Base-by-base conservation (phyloP, 192 early-diverging fungal genomes). In the Diversispora epigaea region DNA sequence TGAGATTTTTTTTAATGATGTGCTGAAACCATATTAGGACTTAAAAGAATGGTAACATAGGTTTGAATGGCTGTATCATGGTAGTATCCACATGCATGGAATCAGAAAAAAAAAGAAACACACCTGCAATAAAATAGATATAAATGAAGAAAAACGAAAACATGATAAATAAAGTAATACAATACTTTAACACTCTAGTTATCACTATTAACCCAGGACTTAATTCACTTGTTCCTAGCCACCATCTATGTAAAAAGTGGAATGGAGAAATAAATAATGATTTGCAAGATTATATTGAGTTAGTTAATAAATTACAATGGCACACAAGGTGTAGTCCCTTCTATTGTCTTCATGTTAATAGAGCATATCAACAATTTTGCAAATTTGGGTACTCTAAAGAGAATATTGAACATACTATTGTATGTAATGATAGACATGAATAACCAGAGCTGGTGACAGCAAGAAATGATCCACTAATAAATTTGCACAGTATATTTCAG, bases 201-300 rank as follows among this genome's bases (percentile, higher is more conserved):
- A 64, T n/a, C 7, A 64, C 62, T 15, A 44, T 64, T 6, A 64
- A 64, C n/a, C 62, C 62, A 64, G 62, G 62, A 44, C 25, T 64
- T 64, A 39, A 64, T 64, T 4, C 62, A 39, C 14, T 32, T 39
- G 43, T 64, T 32, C 32, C 62, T 11, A 17, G 39, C 14, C 19
- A 32, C 5, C 62, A 64, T 40, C 62, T 32, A 64, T 64, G 62
- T 44, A 4, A 64, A 44, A 64, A 64, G 17, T 9, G 19, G 4
- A 8, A 40, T 64, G 17, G 17, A 6, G 25, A 64, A 17, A 10
- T 39, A 44, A 10, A 40, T 11, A 15, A 64, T 39, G 62, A 64
- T 40, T 64, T 39, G 62, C 62, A 64, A 64, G 62, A 64, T 64
- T 64, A 64, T 39, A 64, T 64, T 32, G 62, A 64, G 11, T 17